Conservation (phyloP, 108 stramenopile genomes). For the Cyclotella kingstonii region DNA sequence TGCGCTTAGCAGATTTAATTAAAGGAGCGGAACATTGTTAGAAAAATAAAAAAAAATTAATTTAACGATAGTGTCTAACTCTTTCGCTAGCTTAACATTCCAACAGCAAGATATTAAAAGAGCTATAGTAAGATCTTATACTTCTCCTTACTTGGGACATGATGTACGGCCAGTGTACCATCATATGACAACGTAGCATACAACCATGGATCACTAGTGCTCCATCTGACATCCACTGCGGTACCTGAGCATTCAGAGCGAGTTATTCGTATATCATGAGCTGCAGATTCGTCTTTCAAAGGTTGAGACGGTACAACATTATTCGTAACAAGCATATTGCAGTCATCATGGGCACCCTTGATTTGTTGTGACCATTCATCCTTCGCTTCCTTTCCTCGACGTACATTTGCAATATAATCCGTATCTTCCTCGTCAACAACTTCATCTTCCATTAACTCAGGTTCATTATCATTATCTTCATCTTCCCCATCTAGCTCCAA, state of each 20-base stretch:
- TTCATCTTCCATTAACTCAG: background rate
- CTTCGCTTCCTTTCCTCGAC: background rate
- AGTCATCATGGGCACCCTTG: conserved; percentile 13
- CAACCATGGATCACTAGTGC: conserved; percentile 93
- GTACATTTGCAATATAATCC: conserved; percentile 8
- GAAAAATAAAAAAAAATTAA: no score
- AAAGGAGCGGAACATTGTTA: no score
- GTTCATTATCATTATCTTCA: conserved; percentile 25
- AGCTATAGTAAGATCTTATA: conserved; percentile 96
- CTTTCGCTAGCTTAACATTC: no score
- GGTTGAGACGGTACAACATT: conserved; percentile 1
- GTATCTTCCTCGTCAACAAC: conserved; percentile 6
- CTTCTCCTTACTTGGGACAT: conserved; percentile 98
- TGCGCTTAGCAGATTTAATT: conserved; percentile 18
- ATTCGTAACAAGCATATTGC: conserved; percentile 9
- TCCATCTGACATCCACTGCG: conserved; percentile 88
- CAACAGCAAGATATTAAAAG: no score
- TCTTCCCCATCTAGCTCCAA: conserved; percentile 63
- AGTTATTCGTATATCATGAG: conserved; percentile 78
- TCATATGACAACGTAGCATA: conserved; percentile 89
- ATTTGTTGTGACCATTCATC: conserved; percentile 1
- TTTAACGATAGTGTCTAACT: no score
- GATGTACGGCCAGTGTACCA: conserved; percentile 87
- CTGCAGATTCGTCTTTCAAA: conserved; percentile 30
- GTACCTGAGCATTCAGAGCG: conserved; percentile 87